These are phyloP conservation scores for Eimeria maxima DNA, from an alignment of 169 alveolate species.

Conservation along the genomic window DNA sequence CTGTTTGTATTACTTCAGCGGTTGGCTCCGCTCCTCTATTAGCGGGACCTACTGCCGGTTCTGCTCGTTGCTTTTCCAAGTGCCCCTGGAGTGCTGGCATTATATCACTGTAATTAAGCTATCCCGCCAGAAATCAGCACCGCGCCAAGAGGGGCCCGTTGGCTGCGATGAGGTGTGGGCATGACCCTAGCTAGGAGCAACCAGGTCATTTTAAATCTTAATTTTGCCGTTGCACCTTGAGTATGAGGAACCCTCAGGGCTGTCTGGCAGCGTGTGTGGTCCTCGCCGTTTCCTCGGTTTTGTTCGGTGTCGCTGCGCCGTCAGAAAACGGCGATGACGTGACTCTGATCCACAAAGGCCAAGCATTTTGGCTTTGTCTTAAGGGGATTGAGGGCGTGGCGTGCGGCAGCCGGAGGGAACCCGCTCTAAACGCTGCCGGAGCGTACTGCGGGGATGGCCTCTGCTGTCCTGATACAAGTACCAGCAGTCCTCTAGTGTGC, in stretches of 20 bases:
- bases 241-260: conserved; percentile 13
- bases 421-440: conserved; percentile 1
- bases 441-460: conserved; percentile 61
- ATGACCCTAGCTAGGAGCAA: neutral
- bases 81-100: neutral
- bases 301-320: neutral
- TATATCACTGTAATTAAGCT: neutral
- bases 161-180: neutral
- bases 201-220: neutral
- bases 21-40: neutral
- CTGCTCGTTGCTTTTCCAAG: neutral
- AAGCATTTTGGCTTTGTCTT: conserved; percentile 55
- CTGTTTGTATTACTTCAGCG: neutral
- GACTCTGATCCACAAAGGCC: conserved; percentile 15
- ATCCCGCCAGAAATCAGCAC: neutral
- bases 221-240: neutral
- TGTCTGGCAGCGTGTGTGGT: neutral
- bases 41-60: neutral
- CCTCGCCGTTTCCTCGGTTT: neutral
- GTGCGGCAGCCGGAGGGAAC: conserved; percentile 77
- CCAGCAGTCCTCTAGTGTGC: neutral
- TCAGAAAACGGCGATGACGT: neutral
- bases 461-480: conserved; percentile 33
- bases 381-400: conserved; percentile 54
- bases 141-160: neutral